Conservation (phyloP, 2,329 filamentous ascomycete species). For the Cladophialophora yegresii region DNA sequence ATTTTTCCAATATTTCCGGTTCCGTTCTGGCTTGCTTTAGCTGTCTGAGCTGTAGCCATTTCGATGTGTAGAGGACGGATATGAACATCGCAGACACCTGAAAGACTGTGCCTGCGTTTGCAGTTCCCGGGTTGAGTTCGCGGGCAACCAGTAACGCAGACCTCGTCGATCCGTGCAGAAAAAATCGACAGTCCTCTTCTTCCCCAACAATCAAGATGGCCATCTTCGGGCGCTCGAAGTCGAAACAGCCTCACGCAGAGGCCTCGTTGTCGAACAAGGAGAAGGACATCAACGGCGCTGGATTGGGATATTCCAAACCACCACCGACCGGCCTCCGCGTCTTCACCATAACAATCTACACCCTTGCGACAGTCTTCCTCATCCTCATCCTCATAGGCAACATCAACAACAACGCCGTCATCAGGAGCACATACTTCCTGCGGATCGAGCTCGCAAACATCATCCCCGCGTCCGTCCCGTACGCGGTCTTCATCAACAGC, state of each 20-base stretch:
- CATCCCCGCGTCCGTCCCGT: slow-evolving; percentile 70
- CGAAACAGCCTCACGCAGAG: slow-evolving; percentile 5
- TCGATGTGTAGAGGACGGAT: background rate
- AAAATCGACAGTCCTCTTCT: background rate
- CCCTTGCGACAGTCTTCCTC: slow-evolving; percentile 74
- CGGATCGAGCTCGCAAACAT: slow-evolving; percentile 80
- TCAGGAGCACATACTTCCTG: slow-evolving; percentile 78
- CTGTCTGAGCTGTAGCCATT: background rate
- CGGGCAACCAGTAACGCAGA: too few relatives aligned
- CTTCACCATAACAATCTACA: slow-evolving; percentile 68
- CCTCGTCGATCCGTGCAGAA: background rate
- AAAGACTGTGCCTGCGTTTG: too few relatives aligned
- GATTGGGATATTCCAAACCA: slow-evolving; percentile 37
- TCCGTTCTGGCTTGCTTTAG: background rate
- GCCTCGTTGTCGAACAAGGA: slow-evolving; percentile 14
- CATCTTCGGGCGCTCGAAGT: slow-evolving; percentile 19
- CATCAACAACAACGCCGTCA: slow-evolving; percentile 61
- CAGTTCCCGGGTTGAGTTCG: too few relatives aligned
- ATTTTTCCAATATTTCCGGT: background rate
- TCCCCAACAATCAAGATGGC: background rate
- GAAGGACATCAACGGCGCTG: background rate
- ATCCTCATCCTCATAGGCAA: slow-evolving; percentile 80
- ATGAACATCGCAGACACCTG: background rate
- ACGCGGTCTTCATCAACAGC: slow-evolving; percentile 76
- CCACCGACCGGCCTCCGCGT: slow-evolving; percentile 56